Conservation (phyloP, 805 yeast genomes). For the Lachancea meyersii region DNA sequence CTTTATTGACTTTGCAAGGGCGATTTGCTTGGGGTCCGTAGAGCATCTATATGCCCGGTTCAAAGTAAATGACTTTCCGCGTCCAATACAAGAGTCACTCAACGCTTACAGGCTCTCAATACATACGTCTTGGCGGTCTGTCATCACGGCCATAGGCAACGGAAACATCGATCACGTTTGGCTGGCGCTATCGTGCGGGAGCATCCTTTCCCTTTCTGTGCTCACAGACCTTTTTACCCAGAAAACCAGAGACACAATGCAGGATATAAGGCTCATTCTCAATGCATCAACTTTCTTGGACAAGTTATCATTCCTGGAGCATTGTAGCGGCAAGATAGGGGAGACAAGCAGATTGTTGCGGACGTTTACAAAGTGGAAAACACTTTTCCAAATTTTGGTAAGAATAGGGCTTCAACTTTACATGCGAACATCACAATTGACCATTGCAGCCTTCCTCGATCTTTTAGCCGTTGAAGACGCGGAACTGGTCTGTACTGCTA, state of each 20-base stretch:
- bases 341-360: slow-evolving; percentile 1
- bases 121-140: slow-evolving; percentile 7
- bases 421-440: slow-evolving; percentile 30
- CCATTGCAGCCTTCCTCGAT: slow-evolving; percentile 54
- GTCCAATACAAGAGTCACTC: not conserved
- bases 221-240: slow-evolving; percentile 9
- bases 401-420: slow-evolving; percentile 9
- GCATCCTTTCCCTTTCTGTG: slow-evolving; percentile 5
- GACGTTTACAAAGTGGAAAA: not conserved
- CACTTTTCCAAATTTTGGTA: slow-evolving; percentile 6
- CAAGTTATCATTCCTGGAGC: not conserved
- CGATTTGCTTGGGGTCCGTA: slow-evolving; percentile 7
- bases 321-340: not conserved
- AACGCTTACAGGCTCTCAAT: not conserved
- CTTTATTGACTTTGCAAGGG: slow-evolving; percentile 1
- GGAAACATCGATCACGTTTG: slow-evolving; percentile 2
- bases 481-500: slow-evolving; percentile 13
- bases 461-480: slow-evolving; percentile 69
- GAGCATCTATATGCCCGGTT: slow-evolving; percentile 10
- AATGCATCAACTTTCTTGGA: slow-evolving; percentile 4
- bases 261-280: slow-evolving; percentile 6
- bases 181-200: slow-evolving; percentile 1
- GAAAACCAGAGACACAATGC: slow-evolving; percentile 1
- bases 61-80: slow-evolving; percentile 3
- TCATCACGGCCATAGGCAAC: not conserved